Evolutionary conservation across 2,329 filamentous ascomycete genomes (phyloP).

Genomic region (Colletotrichum lentis): DNA sequence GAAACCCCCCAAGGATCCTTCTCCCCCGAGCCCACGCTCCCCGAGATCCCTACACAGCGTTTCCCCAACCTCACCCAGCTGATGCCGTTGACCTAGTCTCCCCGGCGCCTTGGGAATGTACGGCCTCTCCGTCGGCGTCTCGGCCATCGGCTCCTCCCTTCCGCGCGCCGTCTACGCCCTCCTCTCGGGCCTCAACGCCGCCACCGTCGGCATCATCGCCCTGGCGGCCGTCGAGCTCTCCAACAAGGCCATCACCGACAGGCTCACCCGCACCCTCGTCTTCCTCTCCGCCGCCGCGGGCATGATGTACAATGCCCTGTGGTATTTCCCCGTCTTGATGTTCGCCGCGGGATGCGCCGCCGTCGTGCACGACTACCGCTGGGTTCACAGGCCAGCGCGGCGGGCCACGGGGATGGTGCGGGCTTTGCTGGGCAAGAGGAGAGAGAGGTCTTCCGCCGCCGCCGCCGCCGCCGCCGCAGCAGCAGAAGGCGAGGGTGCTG

Average conservation of each 20-base stretch:
- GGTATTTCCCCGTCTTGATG: slow-evolving; percentile 74
- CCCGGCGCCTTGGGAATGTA: slow-evolving; percentile 74
- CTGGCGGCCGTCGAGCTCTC: slow-evolving; percentile 70
- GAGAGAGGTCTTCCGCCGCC: neutral
- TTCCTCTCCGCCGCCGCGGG: slow-evolving; percentile 68
- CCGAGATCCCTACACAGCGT: too few relatives aligned
- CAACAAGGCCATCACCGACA: slow-evolving; percentile 70
- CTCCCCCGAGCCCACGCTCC: neutral
- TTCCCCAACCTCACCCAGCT: neutral
- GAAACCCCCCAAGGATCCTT: slow-evolving; percentile 11
- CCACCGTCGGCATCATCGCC: slow-evolving; percentile 73
- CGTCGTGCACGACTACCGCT: slow-evolving; percentile 62
- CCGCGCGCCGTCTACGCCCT: slow-evolving; percentile 69
- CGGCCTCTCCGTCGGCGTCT: slow-evolving; percentile 67
- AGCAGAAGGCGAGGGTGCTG: neutral
- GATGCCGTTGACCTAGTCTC: slow-evolving; percentile 51
- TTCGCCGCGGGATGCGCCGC: slow-evolving; percentile 59
- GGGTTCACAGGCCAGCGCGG: slow-evolving; percentile 51
- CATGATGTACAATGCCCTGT: slow-evolving; percentile 71
- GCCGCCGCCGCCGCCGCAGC: too few relatives aligned
- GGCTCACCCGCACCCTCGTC: slow-evolving; percentile 66
- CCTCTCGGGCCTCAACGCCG: slow-evolving; percentile 71
- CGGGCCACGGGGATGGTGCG: slow-evolving; percentile 31
- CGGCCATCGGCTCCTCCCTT: slow-evolving; percentile 62
- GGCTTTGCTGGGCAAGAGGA: slow-evolving; percentile 8